Evolutionary conservation across 257 asterid species (phyloP), one percentile per base, ranked within the genome.

Genomic region (Penstemon newberryi): DNA sequence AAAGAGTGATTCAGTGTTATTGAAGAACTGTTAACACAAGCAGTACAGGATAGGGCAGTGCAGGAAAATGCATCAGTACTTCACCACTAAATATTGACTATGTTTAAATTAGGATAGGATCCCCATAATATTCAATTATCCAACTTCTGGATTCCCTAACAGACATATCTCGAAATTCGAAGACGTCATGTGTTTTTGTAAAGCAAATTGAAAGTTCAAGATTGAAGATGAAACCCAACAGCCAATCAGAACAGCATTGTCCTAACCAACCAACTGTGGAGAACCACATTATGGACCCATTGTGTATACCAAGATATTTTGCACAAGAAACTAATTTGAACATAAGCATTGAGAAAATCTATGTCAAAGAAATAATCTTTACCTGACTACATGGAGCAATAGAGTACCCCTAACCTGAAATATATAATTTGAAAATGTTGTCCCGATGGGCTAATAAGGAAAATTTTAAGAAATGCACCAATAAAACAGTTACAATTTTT

Each of bases 81-180:
- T 25, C 33, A 25, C 33, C 33, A 25, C 9, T 10, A n/a, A 2
- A 38, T 4, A 10, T 39, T 38, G 6, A 37, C 33, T n/a, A 2
- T 12, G 36, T 38, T 40, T 39, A 12, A 5, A 12, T 5, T 11
- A 37, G 33, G 8, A 58, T 3, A 39, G 2, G n/a, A 58, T 37
- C 42, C 33, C 41, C 62, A 3, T n/a, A 6, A 58, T 58, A 58
- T 39, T 61, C 9, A 46, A 8, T 37, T 44, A 4, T 7, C 7
- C 52, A 15, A 60, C 36, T 60, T 9, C 25, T 60, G 65, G 65
- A 60, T 19, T 6, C 33, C 61, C 40, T 6, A 41, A 60, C 50
- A 60, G 11, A 13, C 7, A 6, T 13, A 40, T 9, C 18, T 40
- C 38, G n/a, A 61, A 43, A 13, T 15, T 10, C 8, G 15, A 4